These are phyloP conservation scores for Xylogone sp. DNA, from an alignment of 2,329 filamentous ascomycete species.

Conservation along the genomic window DNA sequence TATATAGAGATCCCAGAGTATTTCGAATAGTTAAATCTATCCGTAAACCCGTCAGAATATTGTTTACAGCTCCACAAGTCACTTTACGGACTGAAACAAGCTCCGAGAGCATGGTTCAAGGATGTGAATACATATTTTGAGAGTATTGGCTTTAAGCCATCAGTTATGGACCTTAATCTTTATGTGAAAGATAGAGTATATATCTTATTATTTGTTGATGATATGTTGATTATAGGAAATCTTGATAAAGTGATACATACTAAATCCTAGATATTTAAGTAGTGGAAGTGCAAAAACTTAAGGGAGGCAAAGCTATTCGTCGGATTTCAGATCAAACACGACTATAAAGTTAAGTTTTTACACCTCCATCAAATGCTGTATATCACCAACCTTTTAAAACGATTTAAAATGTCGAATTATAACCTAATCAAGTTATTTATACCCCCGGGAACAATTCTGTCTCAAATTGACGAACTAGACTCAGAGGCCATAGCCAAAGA, in stretches of 20 bases:
- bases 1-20: constrained; percentile 1
- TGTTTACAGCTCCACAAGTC: background rate
- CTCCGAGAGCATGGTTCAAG: background rate
- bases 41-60: background rate
- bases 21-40: background rate
- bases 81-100: constrained; percentile 2
- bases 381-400: background rate
- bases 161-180: background rate
- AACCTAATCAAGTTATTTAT: background rate
- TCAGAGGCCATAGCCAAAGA: background rate
- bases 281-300: constrained; percentile 1
- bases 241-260: background rate
- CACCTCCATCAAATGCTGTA: background rate
- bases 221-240: background rate
- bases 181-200: background rate
- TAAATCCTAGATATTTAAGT: background rate
- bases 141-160: background rate
- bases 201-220: background rate
- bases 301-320: background rate
- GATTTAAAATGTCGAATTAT: background rate
- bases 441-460: background rate
- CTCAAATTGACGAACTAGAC: background rate
- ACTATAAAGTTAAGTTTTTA: background rate
- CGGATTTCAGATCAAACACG: background rate
- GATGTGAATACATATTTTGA: background rate